phyloP scores from a whole-genome alignment of 2,329 filamentous ascomycete genomes.

The Alternaria sp. region DNA sequence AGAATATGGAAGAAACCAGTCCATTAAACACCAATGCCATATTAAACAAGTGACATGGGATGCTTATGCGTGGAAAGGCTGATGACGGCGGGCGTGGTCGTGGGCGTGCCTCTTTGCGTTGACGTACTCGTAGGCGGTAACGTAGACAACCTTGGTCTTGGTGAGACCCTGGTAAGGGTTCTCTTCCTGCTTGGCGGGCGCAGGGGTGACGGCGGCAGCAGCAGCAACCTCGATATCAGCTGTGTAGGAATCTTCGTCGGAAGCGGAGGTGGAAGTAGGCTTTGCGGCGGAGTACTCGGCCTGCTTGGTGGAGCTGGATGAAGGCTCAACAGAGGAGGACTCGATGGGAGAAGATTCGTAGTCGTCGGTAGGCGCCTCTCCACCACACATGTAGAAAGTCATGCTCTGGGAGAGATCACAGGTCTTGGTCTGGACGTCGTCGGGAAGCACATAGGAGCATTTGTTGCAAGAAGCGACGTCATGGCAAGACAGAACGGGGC shows the following conservation, averaged over 20 bases:
- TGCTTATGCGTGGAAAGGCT: conserved; percentile 45
- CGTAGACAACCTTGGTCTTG: conserved; percentile 45
- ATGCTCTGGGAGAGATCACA: conserved; percentile 39
- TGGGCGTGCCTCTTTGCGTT: conserved; percentile 48
- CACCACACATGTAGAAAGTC: conserved; percentile 48
- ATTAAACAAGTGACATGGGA: conserved; percentile 23
- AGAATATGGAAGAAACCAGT: conserved; percentile 31
- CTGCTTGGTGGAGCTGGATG: conserved; percentile 1
- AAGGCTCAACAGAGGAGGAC: too few species aligned
- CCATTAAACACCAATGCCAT: conserved; percentile 31
- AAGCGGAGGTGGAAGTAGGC: conserved; percentile 12
- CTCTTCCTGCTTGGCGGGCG: conserved; percentile 19
- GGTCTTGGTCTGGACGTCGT: conserved; percentile 46
- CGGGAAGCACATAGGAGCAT: conserved; percentile 42
- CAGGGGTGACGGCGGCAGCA: conserved; percentile 37
- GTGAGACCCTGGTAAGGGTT: conserved; percentile 14
- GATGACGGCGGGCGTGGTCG: conserved; percentile 39
- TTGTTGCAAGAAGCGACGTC: conserved; percentile 34
- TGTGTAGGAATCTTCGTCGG: conserved; percentile 16
- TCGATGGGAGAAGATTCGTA: conserved; percentile 18
- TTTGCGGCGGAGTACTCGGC: conserved; percentile 13
- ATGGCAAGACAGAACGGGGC: conserved; percentile 42
- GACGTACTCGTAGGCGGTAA: conserved; percentile 42
- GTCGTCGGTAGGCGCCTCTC: conserved; percentile 34
- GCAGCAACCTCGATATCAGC: conserved; percentile 27